phyloP scores from a whole-genome alignment of 495 filamentous ascomycete genomes.

The Penicillium desertorum region DNA sequence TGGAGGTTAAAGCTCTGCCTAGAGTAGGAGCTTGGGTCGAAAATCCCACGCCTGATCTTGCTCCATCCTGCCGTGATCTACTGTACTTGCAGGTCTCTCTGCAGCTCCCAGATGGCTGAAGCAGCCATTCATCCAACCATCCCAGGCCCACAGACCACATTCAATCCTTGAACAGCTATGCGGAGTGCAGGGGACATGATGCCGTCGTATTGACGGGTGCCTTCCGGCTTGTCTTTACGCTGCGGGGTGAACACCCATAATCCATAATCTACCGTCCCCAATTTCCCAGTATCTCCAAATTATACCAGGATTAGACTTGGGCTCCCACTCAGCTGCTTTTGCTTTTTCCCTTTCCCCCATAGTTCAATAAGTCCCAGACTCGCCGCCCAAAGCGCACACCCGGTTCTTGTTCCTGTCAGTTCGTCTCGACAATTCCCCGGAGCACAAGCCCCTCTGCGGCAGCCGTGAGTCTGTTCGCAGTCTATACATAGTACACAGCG shows the following conservation, averaged over 20 bases:
- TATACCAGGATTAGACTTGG: not conserved
- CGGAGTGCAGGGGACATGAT: slow-evolving; percentile 11
- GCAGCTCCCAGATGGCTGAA: slow-evolving; percentile 17
- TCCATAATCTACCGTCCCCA: not conserved
- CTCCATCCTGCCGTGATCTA: slow-evolving; percentile 1
- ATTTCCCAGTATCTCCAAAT: not conserved
- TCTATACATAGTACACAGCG: slow-evolving; percentile 20
- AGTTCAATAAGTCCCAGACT: slow-evolving; percentile 1
- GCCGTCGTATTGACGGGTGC: slow-evolving; percentile 4
- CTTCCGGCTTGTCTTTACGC: slow-evolving; percentile 2
- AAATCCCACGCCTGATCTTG: slow-evolving; percentile 8
- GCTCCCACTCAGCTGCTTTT: not conserved
- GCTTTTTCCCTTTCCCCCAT: not conserved
- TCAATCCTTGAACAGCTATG: slow-evolving; percentile 6
- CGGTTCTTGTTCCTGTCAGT: slow-evolving; percentile 16
- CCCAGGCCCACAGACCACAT: slow-evolving; percentile 20
- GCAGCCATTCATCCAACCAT: slow-evolving; percentile 20
- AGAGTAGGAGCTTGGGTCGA: not conserved
- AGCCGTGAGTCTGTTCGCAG: slow-evolving; percentile 20
- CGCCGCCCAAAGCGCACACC: slow-evolving; percentile 16
- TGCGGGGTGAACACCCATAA: slow-evolving; percentile 1
- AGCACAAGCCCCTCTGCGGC: slow-evolving; percentile 13
- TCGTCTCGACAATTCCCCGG: not conserved
- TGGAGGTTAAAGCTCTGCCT: not conserved
- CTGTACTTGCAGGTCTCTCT: slow-evolving; percentile 10